phyloP scores from a whole-genome alignment of 2,329 filamentous ascomycete genomes.

The Hymenoscyphus infarciens region DNA sequence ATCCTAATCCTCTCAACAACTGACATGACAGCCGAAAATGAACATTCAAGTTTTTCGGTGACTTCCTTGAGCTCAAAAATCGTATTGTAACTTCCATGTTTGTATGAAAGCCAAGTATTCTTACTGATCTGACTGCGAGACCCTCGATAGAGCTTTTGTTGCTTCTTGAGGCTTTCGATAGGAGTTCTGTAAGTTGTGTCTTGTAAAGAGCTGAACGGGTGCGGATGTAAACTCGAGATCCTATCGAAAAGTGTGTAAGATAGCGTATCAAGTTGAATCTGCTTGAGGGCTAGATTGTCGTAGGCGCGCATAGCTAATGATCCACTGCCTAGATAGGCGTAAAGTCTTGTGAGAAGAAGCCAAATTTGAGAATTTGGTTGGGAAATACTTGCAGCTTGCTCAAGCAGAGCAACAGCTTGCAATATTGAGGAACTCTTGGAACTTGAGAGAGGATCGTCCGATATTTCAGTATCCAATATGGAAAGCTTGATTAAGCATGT shows the following conservation, averaged over 20 bases:
- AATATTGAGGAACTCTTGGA: slow-evolving; percentile 25
- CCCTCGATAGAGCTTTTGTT: slow-evolving; percentile 30
- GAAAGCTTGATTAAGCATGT: slow-evolving; percentile 34
- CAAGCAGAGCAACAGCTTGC: slow-evolving; percentile 34
- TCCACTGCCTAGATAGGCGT: slow-evolving; percentile 37
- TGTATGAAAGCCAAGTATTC: slow-evolving; percentile 33
- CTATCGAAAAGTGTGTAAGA: slow-evolving; percentile 39
- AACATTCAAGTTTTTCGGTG: slow-evolving; percentile 26
- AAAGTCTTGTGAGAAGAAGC: slow-evolving; percentile 38
- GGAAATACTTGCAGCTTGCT: slow-evolving; percentile 34
- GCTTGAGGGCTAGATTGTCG: slow-evolving; percentile 38
- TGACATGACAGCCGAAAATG: slow-evolving; percentile 28
- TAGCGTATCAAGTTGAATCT: slow-evolving; percentile 41
- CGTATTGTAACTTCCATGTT: slow-evolving; percentile 35
- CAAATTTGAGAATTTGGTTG: slow-evolving; percentile 40
- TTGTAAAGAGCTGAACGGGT: slow-evolving; percentile 25
- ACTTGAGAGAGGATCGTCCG: slow-evolving; percentile 16
- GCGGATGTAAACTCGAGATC: slow-evolving; percentile 39
- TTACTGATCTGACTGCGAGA: slow-evolving; percentile 29
- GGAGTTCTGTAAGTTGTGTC: slow-evolving; percentile 24
- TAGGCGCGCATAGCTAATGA: slow-evolving; percentile 38
- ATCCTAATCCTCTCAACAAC: slow-evolving; percentile 33
- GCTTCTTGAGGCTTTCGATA: slow-evolving; percentile 27
- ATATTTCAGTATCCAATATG: slow-evolving; percentile 8
- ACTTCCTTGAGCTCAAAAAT: slow-evolving; percentile 34